Evolutionary conservation across 441 rosid species (phyloP), one percentile per base, ranked within the genome.

Genomic region (Pelargonium hybrid): DNA sequence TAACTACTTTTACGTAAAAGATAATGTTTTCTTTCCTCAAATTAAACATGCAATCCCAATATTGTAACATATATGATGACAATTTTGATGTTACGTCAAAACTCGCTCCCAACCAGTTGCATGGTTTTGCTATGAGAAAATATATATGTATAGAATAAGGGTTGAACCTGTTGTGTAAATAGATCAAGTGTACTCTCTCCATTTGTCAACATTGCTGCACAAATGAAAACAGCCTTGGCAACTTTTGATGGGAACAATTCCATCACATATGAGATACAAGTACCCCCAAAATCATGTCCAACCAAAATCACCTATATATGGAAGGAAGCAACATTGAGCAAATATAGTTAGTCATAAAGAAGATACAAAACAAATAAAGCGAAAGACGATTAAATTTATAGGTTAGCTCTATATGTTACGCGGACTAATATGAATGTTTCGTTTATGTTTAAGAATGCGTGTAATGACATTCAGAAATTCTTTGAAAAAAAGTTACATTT

Each of bases 201-300:
- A 77, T 85, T 76, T 4, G 72, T 79, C 52, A 89, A 74, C 98
- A 93, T 88, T 15, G 91, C 82, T 7, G 98, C 98, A 37, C 94
- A 90, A 59, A 91, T 69, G 70, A 81, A 93, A 69, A 91, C 72
- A 54, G 96, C 92, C 82, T 89, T 93, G 1, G 91, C 82, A 68
- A 87, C 73, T 84, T 80, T 91, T 9, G 29, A 68, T 71, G 97
- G 93, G 82, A 88, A 89, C 74, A 87, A 71, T 82, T 93, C 98
- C 97, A 91, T 88, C 48, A 84, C 90, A 69, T 87, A 86, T 9
- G 95, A 88, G 69, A 87, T 70, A 74, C 98, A 89, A 47, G 96
- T 87, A 71, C 98, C 98, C 61, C 96, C 98, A 73, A 93, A 86
- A 82, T 93, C 97, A 20, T 93, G 98, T 25, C 97, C 97, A 4